Evolutionary conservation across 345 rosid species (phyloP), one percentile per base, ranked within the genome.

Genomic region (Hypericum androsaemum): DNA sequence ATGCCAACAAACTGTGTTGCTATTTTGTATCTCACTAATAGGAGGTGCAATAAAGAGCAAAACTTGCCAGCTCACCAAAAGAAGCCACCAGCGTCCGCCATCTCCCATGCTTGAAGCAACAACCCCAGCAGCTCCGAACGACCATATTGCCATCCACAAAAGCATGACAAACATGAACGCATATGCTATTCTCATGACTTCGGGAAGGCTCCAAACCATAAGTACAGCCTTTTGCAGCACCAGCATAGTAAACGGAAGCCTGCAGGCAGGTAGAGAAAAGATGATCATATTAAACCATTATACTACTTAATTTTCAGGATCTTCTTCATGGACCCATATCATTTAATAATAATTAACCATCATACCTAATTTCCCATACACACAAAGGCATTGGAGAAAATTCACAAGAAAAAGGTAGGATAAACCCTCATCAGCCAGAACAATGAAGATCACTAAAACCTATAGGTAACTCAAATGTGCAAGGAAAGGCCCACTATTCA

Each of bases 1-100:
- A 5, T 55, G 53, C 50, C 41, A 15, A 45, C 43, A 54, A 53
- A 43, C 54, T 63, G 43, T 56, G 45, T 56, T 64, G 61, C 54
- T 41, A 43, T 60, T 64, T 43, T 47, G 56, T 66, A 56, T 67
- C 67, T 56, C 53, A 46, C 14, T 56, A 22, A 47, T 35, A 41
- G 52, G 14, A 16, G 42, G 69, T 48, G 52, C 46, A 72, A 67
- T 58, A 15, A 67, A 67, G 66, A 60, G 59, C 73, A 84, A 76
- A 87, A 84, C 98, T 92, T 85, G 95, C 95, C 96, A 77, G 84
- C 95, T 92, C 98, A 92, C 98, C 96, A 87, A 75, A 78, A 84
- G 95, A 81, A 92, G 95, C 88, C 96, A 92, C 95, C 89, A 84
- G 53, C 88, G 69, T 43, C 77, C 83, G 0, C 70, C 73, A 62